Evolutionary conservation across 2,329 filamentous ascomycete species (phyloP).

Genomic region (Akanthomyces uredinophilus): DNA sequence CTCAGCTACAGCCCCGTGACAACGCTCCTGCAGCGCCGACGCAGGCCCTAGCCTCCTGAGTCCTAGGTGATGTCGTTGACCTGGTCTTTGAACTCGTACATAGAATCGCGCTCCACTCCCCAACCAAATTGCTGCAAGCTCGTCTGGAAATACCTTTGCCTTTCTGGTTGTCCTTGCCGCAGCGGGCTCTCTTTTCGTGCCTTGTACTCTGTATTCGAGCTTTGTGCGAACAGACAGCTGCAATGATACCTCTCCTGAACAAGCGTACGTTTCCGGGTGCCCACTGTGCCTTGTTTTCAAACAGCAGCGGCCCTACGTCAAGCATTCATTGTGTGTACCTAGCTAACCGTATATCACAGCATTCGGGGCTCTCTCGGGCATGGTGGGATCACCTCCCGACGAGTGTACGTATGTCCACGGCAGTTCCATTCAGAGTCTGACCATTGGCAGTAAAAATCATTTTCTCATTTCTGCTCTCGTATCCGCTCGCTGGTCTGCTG

Average conservation of each 20-base stretch:
- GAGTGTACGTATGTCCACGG: slow-evolving; percentile 34
- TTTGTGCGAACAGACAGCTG: neutral
- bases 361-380: slow-evolving; percentile 37
- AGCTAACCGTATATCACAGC: slow-evolving; percentile 26
- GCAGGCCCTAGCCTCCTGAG: neutral
- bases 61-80: neutral
- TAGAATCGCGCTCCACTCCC: slow-evolving; percentile 5
- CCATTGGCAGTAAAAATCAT: slow-evolving; percentile 75
- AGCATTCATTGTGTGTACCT: neutral
- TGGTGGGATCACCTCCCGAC: slow-evolving; percentile 40
- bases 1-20: slow-evolving; percentile 2
- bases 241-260: slow-evolving; percentile 9
- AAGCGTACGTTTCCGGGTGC: slow-evolving; percentile 3
- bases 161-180: neutral
- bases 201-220: neutral
- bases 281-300: neutral
- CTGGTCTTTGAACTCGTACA: neutral
- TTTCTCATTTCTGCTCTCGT: slow-evolving; percentile 83
- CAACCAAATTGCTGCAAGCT: slow-evolving; percentile 1
- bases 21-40: neutral
- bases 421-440: neutral
- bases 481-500: slow-evolving; percentile 79
- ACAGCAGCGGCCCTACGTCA: neutral
- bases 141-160: neutral
- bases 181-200: no score